These are phyloP conservation scores for Chlorella sp. DNA, from an alignment of 139 green algal species.

Conservation along the genomic window DNA sequence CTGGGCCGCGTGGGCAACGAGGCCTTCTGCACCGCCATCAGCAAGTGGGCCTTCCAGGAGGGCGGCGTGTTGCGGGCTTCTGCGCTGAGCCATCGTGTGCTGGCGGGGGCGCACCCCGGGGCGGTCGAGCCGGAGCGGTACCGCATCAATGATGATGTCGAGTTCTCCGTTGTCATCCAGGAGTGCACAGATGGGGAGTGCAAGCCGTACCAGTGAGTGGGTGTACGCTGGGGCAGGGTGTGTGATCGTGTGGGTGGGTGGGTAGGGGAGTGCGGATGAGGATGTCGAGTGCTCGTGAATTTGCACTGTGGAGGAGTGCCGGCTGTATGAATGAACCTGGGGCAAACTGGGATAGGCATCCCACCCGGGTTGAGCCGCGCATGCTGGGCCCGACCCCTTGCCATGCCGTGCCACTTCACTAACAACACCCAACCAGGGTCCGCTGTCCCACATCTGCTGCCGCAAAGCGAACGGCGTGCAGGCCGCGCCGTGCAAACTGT, in stretches of 20 bases:
- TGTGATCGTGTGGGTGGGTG: no score
- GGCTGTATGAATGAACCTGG: no score
- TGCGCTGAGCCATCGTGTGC: conserved; percentile 60
- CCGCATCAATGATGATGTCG: conserved; percentile 71
- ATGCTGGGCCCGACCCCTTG: not conserved
- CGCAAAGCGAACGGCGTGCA: no score
- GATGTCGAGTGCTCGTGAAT: not conserved
- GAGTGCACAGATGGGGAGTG: conserved; percentile 62
- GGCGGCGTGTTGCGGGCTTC: conserved; percentile 71
- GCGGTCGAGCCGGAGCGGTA: conserved; percentile 56
- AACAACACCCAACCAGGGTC: no score
- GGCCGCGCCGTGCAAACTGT: no score
- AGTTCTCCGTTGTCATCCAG: conserved; percentile 80
- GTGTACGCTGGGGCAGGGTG: no score
- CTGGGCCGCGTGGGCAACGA: conserved; percentile 67
- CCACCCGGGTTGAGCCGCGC: no score
- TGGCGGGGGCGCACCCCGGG: conserved; percentile 25
- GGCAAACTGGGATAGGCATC: no score
- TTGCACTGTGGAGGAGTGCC: not conserved
- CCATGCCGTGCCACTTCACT: not conserved
- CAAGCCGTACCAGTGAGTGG: conserved; percentile 72
- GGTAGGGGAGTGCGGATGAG: not conserved
- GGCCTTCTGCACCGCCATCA: conserved; percentile 66
- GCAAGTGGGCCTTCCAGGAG: conserved; percentile 84
- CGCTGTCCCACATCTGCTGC: no score